Evolutionary conservation across 805 yeast species (phyloP), one percentile per base, ranked within the genome.

Genomic region (Saturnispora mendoncae): DNA sequence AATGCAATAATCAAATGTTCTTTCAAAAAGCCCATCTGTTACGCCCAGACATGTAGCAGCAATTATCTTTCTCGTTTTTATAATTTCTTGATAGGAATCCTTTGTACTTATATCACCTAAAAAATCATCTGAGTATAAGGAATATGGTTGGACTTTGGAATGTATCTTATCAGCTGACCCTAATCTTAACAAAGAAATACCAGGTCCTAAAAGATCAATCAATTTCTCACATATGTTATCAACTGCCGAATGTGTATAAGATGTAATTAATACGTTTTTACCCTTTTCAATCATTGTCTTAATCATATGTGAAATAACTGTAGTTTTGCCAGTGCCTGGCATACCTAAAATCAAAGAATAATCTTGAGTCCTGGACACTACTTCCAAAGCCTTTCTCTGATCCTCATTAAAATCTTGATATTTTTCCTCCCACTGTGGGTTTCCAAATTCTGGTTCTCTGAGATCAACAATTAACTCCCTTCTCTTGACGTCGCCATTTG

Each of bases 291-390:
- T 80, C 23, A 92, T 56, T 31, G 72, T 64, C 43, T 72, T 68
- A 33, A 88, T 80, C 14, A 92, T 53, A 35, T 80, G 78, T 0
- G 94, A 82, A 41, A 92, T 87, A 0, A 88, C 83, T 0, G 97
- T 86, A 2, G 96, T 86, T 54, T 86, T 86, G 8, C 96, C 98
- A 0, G 97, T 92, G 3, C 98, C 98, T 0, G 98, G 98, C 98
- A 92, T 92, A 0, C 98, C 98, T 45, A 90, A 63, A 15, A 92
- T 73, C 51, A 92, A 66, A 4, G 88, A 68, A 55, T 84, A 92
- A 55, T 88, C 95, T 40, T 77, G 57, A 0, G 92, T 71, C 13
- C 69, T 58, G 36, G 86, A 55, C 0, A 79, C 84, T 45, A 68
- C 73, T 13, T 76, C 71, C 29, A 92, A 68, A 0, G 97, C 97